Conservation (phyloP, 805 yeast species). For the Vanderwaltozyma tropicalis region DNA sequence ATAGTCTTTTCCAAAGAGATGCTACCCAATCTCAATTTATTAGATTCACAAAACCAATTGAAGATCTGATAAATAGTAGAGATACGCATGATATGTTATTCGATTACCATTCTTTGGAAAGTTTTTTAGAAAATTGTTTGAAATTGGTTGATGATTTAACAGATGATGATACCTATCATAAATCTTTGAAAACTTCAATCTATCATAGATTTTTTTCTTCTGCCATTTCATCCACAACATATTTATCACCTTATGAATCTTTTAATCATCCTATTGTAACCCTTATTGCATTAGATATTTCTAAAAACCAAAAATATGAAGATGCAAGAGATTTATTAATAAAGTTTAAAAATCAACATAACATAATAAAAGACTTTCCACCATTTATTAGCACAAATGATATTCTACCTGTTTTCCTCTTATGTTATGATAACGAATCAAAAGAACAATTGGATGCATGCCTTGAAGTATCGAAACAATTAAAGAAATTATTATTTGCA, state of each 20-base stretch:
- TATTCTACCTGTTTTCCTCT: constrained; percentile 43
- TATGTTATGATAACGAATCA: constrained; percentile 37
- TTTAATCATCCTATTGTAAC: constrained; percentile 81
- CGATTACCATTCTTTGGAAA: constrained; percentile 30
- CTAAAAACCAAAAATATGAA: constrained; percentile 29
- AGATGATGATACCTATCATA: constrained; percentile 20
- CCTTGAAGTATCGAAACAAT: constrained; percentile 29
- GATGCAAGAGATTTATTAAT: constrained; percentile 49
- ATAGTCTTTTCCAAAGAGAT: constrained; percentile 26
- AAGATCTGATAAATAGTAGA: constrained; percentile 23
- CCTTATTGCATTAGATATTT: constrained; percentile 48
- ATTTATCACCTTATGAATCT: constrained; percentile 68
- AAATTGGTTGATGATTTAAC: constrained; percentile 20
- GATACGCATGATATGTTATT: constrained; percentile 26
- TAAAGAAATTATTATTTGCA: constrained; percentile 34
- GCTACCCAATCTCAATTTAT: constrained; percentile 33
- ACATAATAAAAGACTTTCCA: constrained; percentile 37
- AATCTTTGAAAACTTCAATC: constrained; percentile 34
- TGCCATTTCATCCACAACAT: constrained; percentile 44
- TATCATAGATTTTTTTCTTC: constrained; percentile 51
- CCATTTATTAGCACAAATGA: constrained; percentile 55
- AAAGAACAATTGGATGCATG: constrained; percentile 37
- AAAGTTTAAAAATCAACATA: constrained; percentile 37
- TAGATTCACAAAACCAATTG: constrained; percentile 37
- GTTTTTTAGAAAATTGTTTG: constrained; percentile 28